These are phyloP conservation scores for Asparagopsis taxiformis DNA, from an alignment of 31 red algal species.

Conservation along the genomic window DNA sequence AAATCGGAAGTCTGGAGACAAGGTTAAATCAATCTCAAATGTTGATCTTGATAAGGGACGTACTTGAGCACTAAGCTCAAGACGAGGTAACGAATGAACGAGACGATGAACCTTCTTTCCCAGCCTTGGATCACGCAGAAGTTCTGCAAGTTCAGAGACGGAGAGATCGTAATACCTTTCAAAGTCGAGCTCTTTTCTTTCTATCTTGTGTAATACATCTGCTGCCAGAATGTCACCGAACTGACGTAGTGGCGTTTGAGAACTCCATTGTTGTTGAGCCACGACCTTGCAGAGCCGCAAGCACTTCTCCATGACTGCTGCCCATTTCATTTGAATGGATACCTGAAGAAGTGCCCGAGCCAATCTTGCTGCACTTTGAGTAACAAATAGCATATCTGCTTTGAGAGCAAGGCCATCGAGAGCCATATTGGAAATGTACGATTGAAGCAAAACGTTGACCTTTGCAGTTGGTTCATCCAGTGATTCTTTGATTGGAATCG, in stretches of 20 bases:
- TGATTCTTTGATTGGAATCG: slow-evolving; percentile 82
- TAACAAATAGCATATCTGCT: slow-evolving; percentile 89
- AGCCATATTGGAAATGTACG: slow-evolving; percentile 80
- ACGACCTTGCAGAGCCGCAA: slow-evolving; percentile 68
- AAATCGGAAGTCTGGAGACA: slow-evolving; percentile 76
- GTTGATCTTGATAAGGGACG: slow-evolving; percentile 66
- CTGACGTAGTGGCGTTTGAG: slow-evolving; percentile 82
- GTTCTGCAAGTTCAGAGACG: slow-evolving; percentile 78
- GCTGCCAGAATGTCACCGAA: slow-evolving; percentile 38
- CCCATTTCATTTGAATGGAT: slow-evolving; percentile 65
- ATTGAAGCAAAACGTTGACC: slow-evolving; percentile 91
- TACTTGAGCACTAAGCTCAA: slow-evolving; percentile 72
- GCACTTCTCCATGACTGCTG: slow-evolving; percentile 45
- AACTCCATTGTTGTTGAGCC: slow-evolving; percentile 53
- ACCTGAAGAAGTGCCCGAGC: slow-evolving; percentile 84
- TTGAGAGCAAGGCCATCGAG: slow-evolving; percentile 80
- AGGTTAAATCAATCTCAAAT: slow-evolving; percentile 72
- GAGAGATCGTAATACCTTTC: slow-evolving; percentile 85
- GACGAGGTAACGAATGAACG: slow-evolving; percentile 78
- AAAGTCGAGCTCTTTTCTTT: slow-evolving; percentile 86
- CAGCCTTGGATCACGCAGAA: slow-evolving; percentile 72
- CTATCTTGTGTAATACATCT: slow-evolving; percentile 75
- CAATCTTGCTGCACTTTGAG: slow-evolving; percentile 83
- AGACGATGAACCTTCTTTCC: slow-evolving; percentile 74
- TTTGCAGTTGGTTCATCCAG: slow-evolving; percentile 86